Percentiles rank a stretch among this genome's conserved stretches.
Evolutionary conservation across 2,329 filamentous ascomycete species (phyloP).

Genomic region (Mycogone perniciosa): DNA sequence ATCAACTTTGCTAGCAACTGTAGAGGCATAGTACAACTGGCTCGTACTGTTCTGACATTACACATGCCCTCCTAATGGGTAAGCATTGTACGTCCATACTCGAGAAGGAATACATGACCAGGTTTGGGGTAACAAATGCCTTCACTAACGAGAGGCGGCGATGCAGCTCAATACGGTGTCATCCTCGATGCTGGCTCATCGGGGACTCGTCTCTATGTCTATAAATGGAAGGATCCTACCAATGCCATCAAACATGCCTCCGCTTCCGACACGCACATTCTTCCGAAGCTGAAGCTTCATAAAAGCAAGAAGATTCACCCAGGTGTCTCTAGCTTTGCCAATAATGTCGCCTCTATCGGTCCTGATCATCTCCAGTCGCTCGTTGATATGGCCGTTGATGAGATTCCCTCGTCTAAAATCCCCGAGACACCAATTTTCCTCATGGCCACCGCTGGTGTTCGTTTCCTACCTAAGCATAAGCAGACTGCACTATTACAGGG

Average conservation of each 20-base stretch:
- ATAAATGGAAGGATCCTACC: slow-evolving; percentile 80
- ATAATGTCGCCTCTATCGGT: slow-evolving; percentile 69
- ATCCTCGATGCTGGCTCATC: slow-evolving; percentile 97
- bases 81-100: slow-evolving; percentile 21
- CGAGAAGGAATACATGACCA: background rate
- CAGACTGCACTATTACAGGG: slow-evolving; percentile 66
- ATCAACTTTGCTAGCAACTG: background rate
- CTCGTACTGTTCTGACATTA: background rate
- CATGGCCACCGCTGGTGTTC: slow-evolving; percentile 93
- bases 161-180: slow-evolving; percentile 70
- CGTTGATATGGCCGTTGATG: slow-evolving; percentile 71
- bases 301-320: slow-evolving; percentile 92
- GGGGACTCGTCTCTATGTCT: slow-evolving; percentile 89
- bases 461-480: slow-evolving; percentile 68
- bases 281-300: slow-evolving; percentile 78
- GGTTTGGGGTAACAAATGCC: background rate
- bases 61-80: slow-evolving; percentile 19
- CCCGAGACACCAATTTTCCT: slow-evolving; percentile 86
- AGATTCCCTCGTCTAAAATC: slow-evolving; percentile 71
- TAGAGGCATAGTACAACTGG: too few relatives aligned
- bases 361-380: slow-evolving; percentile 73
- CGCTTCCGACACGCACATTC: slow-evolving; percentile 43
- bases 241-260: slow-evolving; percentile 51
- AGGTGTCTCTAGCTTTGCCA: slow-evolving; percentile 84
- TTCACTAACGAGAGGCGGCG: background rate